These are phyloP conservation scores for Starmerella gropengiesseri DNA, from an alignment of 805 yeast genomes.

Conservation along the genomic window DNA sequence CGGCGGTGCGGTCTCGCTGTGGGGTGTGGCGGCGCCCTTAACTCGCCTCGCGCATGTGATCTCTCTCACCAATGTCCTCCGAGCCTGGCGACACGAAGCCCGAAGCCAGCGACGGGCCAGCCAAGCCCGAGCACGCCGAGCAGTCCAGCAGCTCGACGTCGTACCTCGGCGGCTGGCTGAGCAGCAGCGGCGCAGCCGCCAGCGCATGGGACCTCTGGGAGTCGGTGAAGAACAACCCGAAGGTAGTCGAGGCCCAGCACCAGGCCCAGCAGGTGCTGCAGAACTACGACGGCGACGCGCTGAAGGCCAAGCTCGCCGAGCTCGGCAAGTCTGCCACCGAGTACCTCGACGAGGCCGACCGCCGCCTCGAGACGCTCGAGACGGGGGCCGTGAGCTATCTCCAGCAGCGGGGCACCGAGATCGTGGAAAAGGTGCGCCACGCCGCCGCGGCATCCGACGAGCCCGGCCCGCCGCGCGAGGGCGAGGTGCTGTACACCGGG, in stretches of 20 bases:
- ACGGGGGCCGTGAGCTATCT: slow-evolving; percentile 53
- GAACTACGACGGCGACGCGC: slow-evolving; percentile 16
- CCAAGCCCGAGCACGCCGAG: not conserved
- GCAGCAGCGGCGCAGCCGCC: slow-evolving; percentile 6
- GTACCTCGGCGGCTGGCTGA: slow-evolving; percentile 6
- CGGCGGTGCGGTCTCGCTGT: too few relatives aligned
- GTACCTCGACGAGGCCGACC: slow-evolving; percentile 60
- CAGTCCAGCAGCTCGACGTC: not conserved
- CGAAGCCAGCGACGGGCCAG: slow-evolving; percentile 2
- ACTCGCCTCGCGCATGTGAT: slow-evolving; percentile 4
- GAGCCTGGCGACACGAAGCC: too few relatives aligned
- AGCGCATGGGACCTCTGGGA: slow-evolving; percentile 18
- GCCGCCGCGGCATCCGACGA: slow-evolving; percentile 24
- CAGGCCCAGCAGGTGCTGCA: slow-evolving; percentile 6
- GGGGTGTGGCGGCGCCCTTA: too few relatives aligned
- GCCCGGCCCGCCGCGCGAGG: slow-evolving; percentile 13
- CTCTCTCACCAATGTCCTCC: too few relatives aligned
- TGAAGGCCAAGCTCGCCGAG: slow-evolving; percentile 28
- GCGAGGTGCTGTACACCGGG: slow-evolving; percentile 35
- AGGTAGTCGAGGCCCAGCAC: slow-evolving; percentile 7
- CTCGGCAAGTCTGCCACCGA: slow-evolving; percentile 42
- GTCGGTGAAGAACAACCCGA: slow-evolving; percentile 13
- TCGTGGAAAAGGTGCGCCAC: slow-evolving; percentile 35
- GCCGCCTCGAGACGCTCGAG: slow-evolving; percentile 64
- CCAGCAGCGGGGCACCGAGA: slow-evolving; percentile 42